Base-by-base conservation (phyloP, 179 eudicot genomes). In the Silene noctiflora region DNA sequence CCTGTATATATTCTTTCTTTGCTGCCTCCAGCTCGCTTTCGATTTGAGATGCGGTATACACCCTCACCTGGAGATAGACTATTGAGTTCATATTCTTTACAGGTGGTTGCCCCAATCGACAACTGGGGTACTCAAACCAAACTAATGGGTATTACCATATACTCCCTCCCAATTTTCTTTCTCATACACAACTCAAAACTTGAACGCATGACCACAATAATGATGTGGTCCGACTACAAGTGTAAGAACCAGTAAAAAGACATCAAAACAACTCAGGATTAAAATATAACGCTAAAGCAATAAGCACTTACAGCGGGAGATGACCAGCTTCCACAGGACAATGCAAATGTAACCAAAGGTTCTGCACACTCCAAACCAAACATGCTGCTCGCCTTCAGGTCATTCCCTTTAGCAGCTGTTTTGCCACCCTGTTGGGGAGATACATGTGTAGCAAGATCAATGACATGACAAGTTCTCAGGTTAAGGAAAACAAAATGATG, bases 261-360 rank as follows among this genome's bases (percentile, higher is more conserved):
- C 46, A 42, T 7, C 46, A 42, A 42, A 9, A 0, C 12, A 42
- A 46, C 53, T 46, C 16, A 12, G 53, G 14, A 46, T 46, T 2
- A 46, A 46, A 11, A 46, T 46, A 46, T 46, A 12, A 46, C 12
- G 53, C 53, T 46, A 46, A 46, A 46, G 53, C 53, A 12, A 46
- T 12, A 46, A 94, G 22, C 46, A 25, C 74, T 92, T 82, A 94
- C 98, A 82, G 96, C 91, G 31, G 98, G 99, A 20, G 96, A 93
- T n/a, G 97, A 95, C 97, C 99, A 95, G 74, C 96, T 95, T 79
- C 97, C 99, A 42, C 95, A 93, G 56, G 95, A 91, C 64, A 95
- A 87, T 71, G 98, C 99, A 88, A 95, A 95, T 56, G 98, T 87
- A 29, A 95, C 92, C 79, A 91, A 68, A 0, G 99, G 99, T 76